Percentiles rank a stretch among this genome's conserved stretches.
Evolutionary conservation across 1,284 basidiomycete genomes (phyloP).

Genomic region (Naganishia cerealis): DNA sequence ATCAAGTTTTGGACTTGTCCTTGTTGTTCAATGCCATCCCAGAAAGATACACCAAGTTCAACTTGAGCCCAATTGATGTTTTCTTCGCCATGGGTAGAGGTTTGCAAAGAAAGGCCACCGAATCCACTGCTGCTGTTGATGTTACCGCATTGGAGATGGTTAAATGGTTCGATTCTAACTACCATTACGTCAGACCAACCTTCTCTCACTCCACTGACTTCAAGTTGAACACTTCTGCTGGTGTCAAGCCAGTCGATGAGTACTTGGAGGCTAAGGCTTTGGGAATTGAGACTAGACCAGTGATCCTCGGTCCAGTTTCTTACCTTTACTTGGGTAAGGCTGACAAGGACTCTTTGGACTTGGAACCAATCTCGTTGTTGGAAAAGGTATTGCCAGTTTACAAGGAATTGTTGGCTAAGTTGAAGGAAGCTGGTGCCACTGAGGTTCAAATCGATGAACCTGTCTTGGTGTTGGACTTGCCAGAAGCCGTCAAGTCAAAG

Average conservation of each 20-base stretch:
- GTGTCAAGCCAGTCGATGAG: slow-evolving; percentile 92
- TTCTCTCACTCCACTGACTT: slow-evolving; percentile 88
- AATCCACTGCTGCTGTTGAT: too few species aligned
- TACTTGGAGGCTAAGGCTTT: slow-evolving; percentile 91
- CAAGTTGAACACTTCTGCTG: slow-evolving; percentile 89
- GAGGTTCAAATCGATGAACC: slow-evolving; percentile 98
- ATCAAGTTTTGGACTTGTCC: slow-evolving; percentile 97
- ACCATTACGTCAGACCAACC: slow-evolving; percentile 98
- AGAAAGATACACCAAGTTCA: slow-evolving; percentile 84
- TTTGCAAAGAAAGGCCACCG: slow-evolving; percentile 76
- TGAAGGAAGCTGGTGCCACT: slow-evolving; percentile 89
- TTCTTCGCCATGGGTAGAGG: slow-evolving; percentile 99
- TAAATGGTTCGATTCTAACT: slow-evolving; percentile 99
- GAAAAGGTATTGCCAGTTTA: slow-evolving; percentile 89
- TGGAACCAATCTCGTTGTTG: slow-evolving; percentile 88
- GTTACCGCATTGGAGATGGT: slow-evolving; percentile 99
- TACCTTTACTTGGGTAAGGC: slow-evolving; percentile 93
- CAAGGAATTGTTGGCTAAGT: slow-evolving; percentile 82
- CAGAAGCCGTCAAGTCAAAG: slow-evolving; percentile 74
- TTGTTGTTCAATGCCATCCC: slow-evolving; percentile 96
- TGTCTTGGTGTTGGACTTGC: slow-evolving; percentile 87
- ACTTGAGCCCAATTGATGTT: slow-evolving; percentile 85
- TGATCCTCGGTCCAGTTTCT: slow-evolving; percentile 92
- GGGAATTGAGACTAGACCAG: slow-evolving; percentile 89
- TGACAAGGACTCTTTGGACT: slow-evolving; percentile 76